A percentile compares a stretch with the other conserved stretches of the same genome.
phyloP scores from a whole-genome alignment of 768 basidiomycete species.

The Termitomyces sp. region DNA sequence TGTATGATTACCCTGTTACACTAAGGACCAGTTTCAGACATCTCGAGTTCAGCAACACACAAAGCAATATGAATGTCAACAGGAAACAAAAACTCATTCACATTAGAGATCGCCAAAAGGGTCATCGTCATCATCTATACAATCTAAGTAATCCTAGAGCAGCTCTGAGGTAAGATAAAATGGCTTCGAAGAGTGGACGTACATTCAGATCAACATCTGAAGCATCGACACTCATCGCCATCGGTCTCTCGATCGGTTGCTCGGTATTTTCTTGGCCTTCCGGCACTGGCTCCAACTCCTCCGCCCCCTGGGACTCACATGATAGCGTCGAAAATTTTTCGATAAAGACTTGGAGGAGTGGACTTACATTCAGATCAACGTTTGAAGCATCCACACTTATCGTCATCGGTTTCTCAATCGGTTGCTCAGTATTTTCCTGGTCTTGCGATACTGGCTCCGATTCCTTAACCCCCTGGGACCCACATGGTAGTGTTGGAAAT shows the following conservation, averaged over 20 bases:
- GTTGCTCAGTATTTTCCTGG: too few relatives aligned
- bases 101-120: neutral
- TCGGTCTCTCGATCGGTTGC: neutral
- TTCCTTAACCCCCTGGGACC: too few relatives aligned
- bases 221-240: conserved; percentile 13
- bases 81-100: neutral
- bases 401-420: neutral
- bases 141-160: conserved; percentile 18
- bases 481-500: too few relatives aligned
- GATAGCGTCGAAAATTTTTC: neutral
- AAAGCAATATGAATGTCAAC: neutral
- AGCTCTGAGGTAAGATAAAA: neutral
- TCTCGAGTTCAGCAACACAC: neutral
- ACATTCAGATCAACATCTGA: conserved; percentile 18
- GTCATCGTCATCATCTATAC: conserved; percentile 16
- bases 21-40: neutral
- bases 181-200: neutral
- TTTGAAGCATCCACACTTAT: conserved; percentile 5
- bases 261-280: neutral
- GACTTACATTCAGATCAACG: neutral
- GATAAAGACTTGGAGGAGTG: neutral
- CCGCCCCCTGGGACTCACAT: neutral
- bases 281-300: too few relatives aligned
- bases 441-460: too few relatives aligned
- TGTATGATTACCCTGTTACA: neutral